Evolutionary conservation across 192 early-diverging fungal species (phyloP), one percentile per base, ranked within the genome.

Genomic region (Phycomyces nitens): DNA sequence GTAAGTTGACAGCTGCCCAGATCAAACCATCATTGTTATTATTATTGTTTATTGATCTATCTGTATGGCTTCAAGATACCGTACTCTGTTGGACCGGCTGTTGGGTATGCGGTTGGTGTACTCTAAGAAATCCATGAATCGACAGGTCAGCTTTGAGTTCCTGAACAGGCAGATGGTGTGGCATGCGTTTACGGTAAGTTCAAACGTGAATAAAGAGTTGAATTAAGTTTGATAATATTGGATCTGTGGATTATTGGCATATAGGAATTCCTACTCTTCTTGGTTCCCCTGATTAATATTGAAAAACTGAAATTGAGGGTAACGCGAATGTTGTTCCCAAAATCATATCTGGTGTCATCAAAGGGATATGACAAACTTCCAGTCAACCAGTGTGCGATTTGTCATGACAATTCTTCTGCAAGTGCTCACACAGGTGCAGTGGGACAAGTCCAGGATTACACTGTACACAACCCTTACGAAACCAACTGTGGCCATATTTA

Each of bases 141-240:
- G 92, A 47, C 83, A 86, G 61, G 88, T 96, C 29, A 93, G 87
- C 69, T 94, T 92, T 68, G 95, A 97, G 69, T 96, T 92, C 66
- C 80, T 97, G 69, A 97, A 96, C 69, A 84, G 94, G 15, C 92
- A 97, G 77, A 81, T 96, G 63, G 92, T 95, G 26, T 97, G 92
- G 92, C 88, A 94, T 23, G 90, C 91, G 51, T 94, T 95, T 62
- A 92, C 92, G 24, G 89, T 89, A 86, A 58, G 80, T 69, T 39
- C 7, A 38, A 15, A 1, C 3, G 26, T 3, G 7, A n/a, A 57
- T 21, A 9, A 49, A 8, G 6, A 4, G 56, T 42, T 44, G 4
- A 12, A 52, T 54, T 22, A 8, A 22, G 21, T 50, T n/a, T 26
- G 16, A 24, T n/a, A n/a, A n/a, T n/a, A n/a, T n/a, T n/a, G n/a